Conservation (phyloP, 306 rosid genomes). For the Ormosia semicastrata region DNA sequence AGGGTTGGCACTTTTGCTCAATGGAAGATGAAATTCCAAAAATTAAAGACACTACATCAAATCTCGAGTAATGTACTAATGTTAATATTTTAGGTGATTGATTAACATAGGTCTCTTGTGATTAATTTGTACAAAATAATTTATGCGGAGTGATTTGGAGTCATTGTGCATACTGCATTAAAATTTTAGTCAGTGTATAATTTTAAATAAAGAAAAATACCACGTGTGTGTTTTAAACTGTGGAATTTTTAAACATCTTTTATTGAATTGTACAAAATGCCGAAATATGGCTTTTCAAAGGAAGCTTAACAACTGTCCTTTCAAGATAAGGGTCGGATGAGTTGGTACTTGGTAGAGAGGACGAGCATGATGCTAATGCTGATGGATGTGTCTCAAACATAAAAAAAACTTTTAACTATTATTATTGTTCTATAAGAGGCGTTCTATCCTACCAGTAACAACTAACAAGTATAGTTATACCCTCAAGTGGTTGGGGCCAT, state of each 20-base stretch:
- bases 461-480: no score
- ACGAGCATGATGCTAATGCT: neutral
- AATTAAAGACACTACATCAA: neutral
- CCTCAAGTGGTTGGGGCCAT: no score
- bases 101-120: neutral
- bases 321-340: neutral
- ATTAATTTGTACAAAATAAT: neutral
- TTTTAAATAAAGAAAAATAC: neutral
- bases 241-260: neutral
- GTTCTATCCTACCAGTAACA: no score
- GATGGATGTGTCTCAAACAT: neutral
- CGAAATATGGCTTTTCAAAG: constrained; percentile 7
- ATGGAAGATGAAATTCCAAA: neutral
- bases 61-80: neutral
- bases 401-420: neutral
- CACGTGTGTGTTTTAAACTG: neutral
- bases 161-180: neutral
- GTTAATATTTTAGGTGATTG: neutral
- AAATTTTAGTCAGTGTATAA: neutral
- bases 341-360: neutral
- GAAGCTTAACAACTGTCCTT: constrained; percentile 7
- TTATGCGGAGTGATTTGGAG: neutral
- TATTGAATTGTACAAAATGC: neutral
- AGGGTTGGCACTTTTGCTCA: neutral
- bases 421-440: neutral